These are phyloP conservation scores for Dryas octopetala DNA, from an alignment of 306 rosid genomes.

Conservation along the genomic window DNA sequence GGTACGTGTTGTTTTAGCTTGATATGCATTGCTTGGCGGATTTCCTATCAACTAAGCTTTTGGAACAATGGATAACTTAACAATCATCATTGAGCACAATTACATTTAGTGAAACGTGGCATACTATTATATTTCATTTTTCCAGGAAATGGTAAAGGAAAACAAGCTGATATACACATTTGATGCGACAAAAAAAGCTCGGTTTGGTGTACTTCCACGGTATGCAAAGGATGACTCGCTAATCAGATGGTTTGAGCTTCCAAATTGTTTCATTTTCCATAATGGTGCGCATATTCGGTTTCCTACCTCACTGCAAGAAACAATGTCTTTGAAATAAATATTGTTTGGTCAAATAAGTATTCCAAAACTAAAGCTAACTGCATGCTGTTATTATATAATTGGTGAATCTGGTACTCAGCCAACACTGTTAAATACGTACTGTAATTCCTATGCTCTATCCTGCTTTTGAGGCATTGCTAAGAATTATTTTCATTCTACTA, in stretches of 20 bases:
- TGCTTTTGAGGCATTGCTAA: neutral
- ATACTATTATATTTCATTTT: slow-evolving; percentile 24
- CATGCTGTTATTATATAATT: slow-evolving; percentile 1
- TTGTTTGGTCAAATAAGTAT: slow-evolving; percentile 2
- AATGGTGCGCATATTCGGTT: slow-evolving; percentile 51
- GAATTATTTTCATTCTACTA: neutral
- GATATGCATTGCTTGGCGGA: neutral
- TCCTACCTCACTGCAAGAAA: slow-evolving; percentile 1
- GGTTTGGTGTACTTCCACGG: slow-evolving; percentile 91
- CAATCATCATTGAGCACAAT: slow-evolving; percentile 3
- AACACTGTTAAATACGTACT: neutral
- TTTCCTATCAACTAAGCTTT: neutral
- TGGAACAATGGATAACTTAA: neutral
- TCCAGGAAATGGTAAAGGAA: slow-evolving; percentile 97
- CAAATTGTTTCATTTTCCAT: slow-evolving; percentile 95
- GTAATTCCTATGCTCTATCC: neutral
- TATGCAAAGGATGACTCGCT: slow-evolving; percentile 81
- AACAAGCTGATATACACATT: slow-evolving; percentile 69
- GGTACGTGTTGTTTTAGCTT: neutral
- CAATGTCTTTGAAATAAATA: neutral
- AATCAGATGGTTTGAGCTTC: slow-evolving; percentile 94
- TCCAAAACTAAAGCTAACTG: neutral
- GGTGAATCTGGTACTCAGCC: neutral
- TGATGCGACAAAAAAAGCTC: slow-evolving; percentile 82
- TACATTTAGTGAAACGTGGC: slow-evolving; percentile 9